Base-by-base conservation (phyloP, 345 rosid species). In the Aquilaria yunnanensis region DNA sequence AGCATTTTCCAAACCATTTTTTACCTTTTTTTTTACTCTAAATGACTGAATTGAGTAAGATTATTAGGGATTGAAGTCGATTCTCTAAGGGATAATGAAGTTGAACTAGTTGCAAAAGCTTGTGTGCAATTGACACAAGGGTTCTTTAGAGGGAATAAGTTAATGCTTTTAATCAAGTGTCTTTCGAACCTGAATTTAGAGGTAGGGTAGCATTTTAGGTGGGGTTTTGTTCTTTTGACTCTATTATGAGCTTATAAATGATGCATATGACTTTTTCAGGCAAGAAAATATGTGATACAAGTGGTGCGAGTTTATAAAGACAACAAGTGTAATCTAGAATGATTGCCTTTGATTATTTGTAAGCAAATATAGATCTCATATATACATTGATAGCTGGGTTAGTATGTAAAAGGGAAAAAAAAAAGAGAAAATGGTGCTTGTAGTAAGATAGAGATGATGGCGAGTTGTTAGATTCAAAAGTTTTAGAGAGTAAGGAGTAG, bases 301-400 rank as follows among this genome's bases (percentile, higher is more conserved):
- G 92, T 94, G 69, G 96, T 91, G 99, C 99, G 34, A 94, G 90
- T 81, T 77, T 94, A 59, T 97, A 91, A 73, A 76, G 99, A 72
- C 99, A 91, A 49, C 99, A 88, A 80, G 97, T 94, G 67, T 75
- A 90, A 1, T 90, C 91, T 9, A 78, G 87, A 60, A 67, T 94
- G 87, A 94, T 94, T 75, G 96, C 97, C 2, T 94, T 96, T 71
- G 96, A 90, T 48, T 90, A 88, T 78, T 74, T 94, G 63, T 97
- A 91, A 72, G 81, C 85, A 48, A 88, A 90, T 50, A 75, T 83
- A 0, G 96, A 94, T 78, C 97, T 94, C 65, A 79, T 94, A 78
- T 96, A 88, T 72, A 78, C 77, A 67, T 65, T 94, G 62, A 68
- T 89, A 45, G 63, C 72, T 52, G 97, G 99, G 97, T 94, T 74